A percentile compares a stretch with the other conserved stretches of the same genome.
Conservation (phyloP, 352 stramenopile genomes). For the Phytophthora meadii region DNA sequence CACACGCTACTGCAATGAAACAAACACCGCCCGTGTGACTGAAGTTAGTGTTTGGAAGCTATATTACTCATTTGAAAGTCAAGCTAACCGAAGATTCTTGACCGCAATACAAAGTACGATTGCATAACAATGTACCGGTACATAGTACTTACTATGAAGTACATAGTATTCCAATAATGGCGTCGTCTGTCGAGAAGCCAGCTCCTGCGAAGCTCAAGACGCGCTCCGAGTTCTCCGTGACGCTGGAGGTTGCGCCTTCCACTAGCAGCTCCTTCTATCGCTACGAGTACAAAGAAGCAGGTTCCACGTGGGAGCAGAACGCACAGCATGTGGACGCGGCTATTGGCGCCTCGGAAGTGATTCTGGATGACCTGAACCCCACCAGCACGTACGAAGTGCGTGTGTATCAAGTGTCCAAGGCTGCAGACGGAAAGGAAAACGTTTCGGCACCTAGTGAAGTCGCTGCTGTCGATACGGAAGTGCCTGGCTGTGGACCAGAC, state of each 20-base stretch:
- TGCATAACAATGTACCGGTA: too few relatives aligned
- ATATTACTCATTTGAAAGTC: too few relatives aligned
- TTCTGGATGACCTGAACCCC: constrained; percentile 88
- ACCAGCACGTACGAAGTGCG: constrained; percentile 90
- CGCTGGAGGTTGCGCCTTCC: constrained; percentile 59
- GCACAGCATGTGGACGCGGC: constrained; percentile 51
- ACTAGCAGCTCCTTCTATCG: constrained; percentile 48
- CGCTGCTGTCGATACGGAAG: constrained; percentile 87
- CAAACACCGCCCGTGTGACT: neutral
- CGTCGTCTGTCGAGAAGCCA: constrained; percentile 31
- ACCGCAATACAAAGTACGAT: too few relatives aligned
- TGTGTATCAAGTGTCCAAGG: constrained; percentile 65
- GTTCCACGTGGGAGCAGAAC: constrained; percentile 44
- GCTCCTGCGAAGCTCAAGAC: constrained; percentile 74
- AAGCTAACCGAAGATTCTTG: too few relatives aligned
- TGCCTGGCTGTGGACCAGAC: constrained; percentile 81
- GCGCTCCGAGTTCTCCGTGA: constrained; percentile 86
- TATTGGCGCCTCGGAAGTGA: constrained; percentile 48
- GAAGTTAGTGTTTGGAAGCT: too few relatives aligned
- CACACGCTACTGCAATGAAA: constrained; percentile 28
- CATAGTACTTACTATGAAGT: too few relatives aligned
- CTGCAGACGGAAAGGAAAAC: constrained; percentile 43
- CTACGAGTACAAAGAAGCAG: constrained; percentile 79
- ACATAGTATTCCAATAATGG: constrained; percentile 22
- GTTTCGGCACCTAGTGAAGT: constrained; percentile 72